Conservation (phyloP, 371 early-diverging fungal genomes). For the Mortierella sp. region DNA sequence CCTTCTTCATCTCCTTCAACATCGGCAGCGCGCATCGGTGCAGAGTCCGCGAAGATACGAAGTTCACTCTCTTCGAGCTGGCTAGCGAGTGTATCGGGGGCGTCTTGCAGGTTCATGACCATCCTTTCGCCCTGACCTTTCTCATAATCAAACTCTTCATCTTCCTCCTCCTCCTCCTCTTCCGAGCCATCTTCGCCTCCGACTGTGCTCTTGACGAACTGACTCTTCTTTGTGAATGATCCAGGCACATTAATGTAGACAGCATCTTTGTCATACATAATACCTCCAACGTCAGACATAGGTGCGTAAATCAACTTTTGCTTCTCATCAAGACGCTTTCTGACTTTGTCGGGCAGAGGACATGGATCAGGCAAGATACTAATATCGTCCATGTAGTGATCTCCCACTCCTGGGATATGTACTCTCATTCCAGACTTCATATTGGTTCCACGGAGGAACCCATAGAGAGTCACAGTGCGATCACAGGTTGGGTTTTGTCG, state of each 20-base stretch:
- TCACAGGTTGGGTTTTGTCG: conserved; percentile 87
- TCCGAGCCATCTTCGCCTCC: conserved; percentile 58
- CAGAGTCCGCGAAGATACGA: conserved; percentile 84
- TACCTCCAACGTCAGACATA: conserved; percentile 97
- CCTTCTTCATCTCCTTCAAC: conserved; percentile 55
- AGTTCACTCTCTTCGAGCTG: conserved; percentile 83
- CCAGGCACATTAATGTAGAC: conserved; percentile 97
- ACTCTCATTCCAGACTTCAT: conserved; percentile 85
- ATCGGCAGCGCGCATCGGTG: conserved; percentile 79
- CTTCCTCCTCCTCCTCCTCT: conserved; percentile 40
- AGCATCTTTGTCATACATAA: conserved; percentile 98
- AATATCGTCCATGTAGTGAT: conserved; percentile 82
- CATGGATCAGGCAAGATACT: conserved; percentile 92
- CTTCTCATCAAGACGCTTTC: conserved; percentile 90
- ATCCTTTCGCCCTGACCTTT: conserved; percentile 88
- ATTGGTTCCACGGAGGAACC: conserved; percentile 95
- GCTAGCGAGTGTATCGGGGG: conserved; percentile 79
- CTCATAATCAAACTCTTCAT: conserved; percentile 47
- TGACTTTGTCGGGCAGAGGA: conserved; percentile 93
- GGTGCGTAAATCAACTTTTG: conserved; percentile 98
- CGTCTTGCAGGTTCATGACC: conserved; percentile 93
- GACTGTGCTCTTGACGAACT: conserved; percentile 42
- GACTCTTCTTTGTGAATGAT: conserved; percentile 77
- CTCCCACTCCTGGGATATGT: conserved; percentile 97
- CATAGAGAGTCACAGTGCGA: conserved; percentile 94